phyloP scores from a whole-genome alignment of 805 yeast genomes.

The Starmerella bombicola region DNA sequence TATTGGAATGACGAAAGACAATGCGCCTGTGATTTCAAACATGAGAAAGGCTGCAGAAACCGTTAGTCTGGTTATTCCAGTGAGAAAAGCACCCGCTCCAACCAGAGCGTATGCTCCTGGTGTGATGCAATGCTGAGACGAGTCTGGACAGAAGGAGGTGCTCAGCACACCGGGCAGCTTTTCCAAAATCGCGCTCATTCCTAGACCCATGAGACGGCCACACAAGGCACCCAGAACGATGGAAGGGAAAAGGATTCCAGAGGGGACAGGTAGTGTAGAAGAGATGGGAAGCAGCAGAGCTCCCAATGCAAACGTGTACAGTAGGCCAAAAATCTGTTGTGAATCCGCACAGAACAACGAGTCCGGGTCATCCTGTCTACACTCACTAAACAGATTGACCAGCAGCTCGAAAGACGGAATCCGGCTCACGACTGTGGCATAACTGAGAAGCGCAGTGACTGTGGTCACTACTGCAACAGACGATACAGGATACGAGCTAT shows the following conservation, averaged over 20 bases:
- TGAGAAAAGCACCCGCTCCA: conserved; percentile 72
- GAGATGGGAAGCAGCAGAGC: conserved; percentile 53
- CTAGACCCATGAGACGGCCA: conserved; percentile 74
- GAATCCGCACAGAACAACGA: conserved; percentile 14
- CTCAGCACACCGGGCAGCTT: conserved; percentile 18
- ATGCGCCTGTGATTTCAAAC: conserved; percentile 77
- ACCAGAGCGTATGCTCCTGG: conserved; percentile 84
- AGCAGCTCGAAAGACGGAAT: conserved; percentile 32
- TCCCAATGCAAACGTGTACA: conserved; percentile 39
- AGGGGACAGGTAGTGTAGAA: conserved; percentile 65
- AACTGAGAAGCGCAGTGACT: conserved; percentile 39
- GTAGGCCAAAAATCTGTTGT: conserved; percentile 23
- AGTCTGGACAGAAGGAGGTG: conserved; percentile 31
- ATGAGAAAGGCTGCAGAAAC: conserved; percentile 68
- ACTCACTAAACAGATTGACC: conserved; percentile 57
- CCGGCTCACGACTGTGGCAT: conserved; percentile 35
- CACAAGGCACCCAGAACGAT: conserved; percentile 94
- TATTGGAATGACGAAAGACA: conserved; percentile 70
- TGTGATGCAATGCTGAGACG: conserved; percentile 44
- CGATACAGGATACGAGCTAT: conserved; percentile 22
- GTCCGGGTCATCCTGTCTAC: conserved; percentile 27
- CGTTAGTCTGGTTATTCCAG: conserved; percentile 71
- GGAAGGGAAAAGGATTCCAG: conserved; percentile 95
- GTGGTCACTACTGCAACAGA: conserved; percentile 39
- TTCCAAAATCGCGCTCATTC: conserved; percentile 60